phyloP scores from a whole-genome alignment of 2,329 filamentous ascomycete species.

The Bipolaris victoriae region DNA sequence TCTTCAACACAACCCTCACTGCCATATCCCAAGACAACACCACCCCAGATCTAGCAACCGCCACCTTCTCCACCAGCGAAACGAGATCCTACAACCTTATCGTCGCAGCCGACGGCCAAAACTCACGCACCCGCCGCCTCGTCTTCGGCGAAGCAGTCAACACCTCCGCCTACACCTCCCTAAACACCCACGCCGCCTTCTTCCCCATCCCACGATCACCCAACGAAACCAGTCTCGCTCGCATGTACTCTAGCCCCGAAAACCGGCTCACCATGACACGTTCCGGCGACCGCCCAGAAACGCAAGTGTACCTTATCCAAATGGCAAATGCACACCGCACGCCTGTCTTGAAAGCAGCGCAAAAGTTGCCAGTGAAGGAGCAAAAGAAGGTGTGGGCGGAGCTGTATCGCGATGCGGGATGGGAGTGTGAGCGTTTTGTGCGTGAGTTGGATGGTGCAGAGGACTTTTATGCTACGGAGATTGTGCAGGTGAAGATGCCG shows the following conservation, averaged over 20 bases:
- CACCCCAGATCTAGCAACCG: constrained; percentile 13
- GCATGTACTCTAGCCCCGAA: constrained; percentile 14
- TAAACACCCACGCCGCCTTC: constrained; percentile 32
- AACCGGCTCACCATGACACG: constrained; percentile 28
- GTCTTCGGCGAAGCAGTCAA: constrained; percentile 26
- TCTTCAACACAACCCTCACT: constrained; percentile 22
- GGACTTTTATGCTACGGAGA: constrained; percentile 57
- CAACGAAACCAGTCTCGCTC: constrained; percentile 23
- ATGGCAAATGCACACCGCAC: constrained; percentile 14
- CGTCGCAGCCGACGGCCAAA: constrained; percentile 36
- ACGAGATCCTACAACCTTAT: constrained; percentile 32
- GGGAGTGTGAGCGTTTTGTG: constrained; percentile 53
- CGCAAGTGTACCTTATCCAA: constrained; percentile 33
- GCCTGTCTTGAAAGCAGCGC: constrained; percentile 3
- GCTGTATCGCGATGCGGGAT: constrained; percentile 51
- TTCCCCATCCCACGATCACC: constrained; percentile 31
- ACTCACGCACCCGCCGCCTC: constrained; percentile 28
- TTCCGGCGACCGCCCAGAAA: constrained; percentile 26
- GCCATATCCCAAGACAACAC: constrained; percentile 19
- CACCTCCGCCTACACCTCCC: constrained; percentile 20
- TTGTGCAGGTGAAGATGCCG: constrained; percentile 55
- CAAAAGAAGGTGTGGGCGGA: constrained; percentile 46
- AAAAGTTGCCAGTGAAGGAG: constrained; percentile 46
- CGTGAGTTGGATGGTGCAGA: constrained; percentile 46
- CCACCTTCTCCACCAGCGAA: constrained; percentile 26